Evolutionary conservation across 2,329 filamentous ascomycete species (phyloP).

Genomic region (Thielaviopsis euricoi): DNA sequence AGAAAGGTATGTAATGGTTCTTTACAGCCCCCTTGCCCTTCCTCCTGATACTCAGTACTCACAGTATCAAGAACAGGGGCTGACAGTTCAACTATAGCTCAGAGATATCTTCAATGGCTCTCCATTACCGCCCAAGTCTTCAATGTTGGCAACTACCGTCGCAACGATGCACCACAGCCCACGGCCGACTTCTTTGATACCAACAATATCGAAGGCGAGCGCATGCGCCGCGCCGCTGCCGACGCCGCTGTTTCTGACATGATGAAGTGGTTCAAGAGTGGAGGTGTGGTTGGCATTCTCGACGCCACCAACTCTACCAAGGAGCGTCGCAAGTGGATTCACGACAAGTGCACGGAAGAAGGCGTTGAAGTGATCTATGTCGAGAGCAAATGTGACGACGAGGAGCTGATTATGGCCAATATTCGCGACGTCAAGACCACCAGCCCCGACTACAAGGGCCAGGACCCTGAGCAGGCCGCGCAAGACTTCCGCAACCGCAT

Average conservation of each 20-base stretch:
- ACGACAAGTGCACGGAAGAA: constrained; percentile 57
- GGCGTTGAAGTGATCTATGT: constrained; percentile 87
- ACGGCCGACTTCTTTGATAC: constrained; percentile 91
- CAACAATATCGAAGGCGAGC: constrained; percentile 77
- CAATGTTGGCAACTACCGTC: constrained; percentile 93
- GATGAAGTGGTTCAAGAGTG: constrained; percentile 72
- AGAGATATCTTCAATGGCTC: constrained; percentile 91
- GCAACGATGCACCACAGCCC: constrained; percentile 75
- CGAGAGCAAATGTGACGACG: constrained; percentile 91
- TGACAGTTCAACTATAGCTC: constrained; percentile 35
- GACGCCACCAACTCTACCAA: constrained; percentile 97
- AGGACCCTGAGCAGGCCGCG: constrained; percentile 83
- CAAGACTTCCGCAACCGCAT: constrained; percentile 89
- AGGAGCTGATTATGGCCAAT: constrained; percentile 94
- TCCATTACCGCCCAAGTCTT: constrained; percentile 88
- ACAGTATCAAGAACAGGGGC: neutral
- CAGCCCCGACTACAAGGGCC: constrained; percentile 83
- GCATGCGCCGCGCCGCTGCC: constrained; percentile 70
- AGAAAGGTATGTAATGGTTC: constrained; percentile 54
- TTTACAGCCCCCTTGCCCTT: neutral
- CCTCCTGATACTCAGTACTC: neutral
- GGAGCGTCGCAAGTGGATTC: constrained; percentile 75
- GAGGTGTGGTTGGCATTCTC: constrained; percentile 77
- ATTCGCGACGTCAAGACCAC: constrained; percentile 96
- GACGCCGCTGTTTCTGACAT: constrained; percentile 88